phyloP scores from a whole-genome alignment of 257 asterid genomes.

The Cruciata laevipes region DNA sequence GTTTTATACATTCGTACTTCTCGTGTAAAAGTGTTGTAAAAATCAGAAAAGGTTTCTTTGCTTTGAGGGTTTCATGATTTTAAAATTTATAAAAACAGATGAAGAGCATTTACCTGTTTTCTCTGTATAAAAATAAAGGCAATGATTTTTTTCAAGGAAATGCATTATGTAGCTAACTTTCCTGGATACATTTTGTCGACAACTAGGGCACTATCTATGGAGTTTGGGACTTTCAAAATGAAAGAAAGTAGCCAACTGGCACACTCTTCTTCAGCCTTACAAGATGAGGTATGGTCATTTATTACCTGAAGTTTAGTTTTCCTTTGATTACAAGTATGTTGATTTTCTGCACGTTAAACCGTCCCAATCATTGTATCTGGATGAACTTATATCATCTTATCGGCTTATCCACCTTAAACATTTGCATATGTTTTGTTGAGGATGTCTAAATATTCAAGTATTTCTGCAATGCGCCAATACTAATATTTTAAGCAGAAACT shows the following conservation, averaged over 20 bases:
- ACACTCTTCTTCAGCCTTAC: slow-evolving; percentile 74
- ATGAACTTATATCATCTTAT: background rate
- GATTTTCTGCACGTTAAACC: background rate
- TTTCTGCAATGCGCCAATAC: background rate
- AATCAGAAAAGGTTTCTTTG: background rate
- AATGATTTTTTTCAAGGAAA: background rate
- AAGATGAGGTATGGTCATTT: slow-evolving; percentile 67
- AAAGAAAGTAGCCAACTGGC: slow-evolving; percentile 53
- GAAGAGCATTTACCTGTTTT: background rate
- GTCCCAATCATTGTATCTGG: background rate
- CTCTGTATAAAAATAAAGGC: background rate
- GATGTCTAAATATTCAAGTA: background rate
- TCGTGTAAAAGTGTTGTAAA: background rate
- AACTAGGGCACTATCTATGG: slow-evolving; percentile 62
- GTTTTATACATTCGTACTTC: background rate
- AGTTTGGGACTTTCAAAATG: slow-evolving; percentile 82
- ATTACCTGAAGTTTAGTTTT: background rate
- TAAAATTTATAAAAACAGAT: background rate
- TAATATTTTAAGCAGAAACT: background rate
- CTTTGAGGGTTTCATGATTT: background rate
- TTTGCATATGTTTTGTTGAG: background rate
- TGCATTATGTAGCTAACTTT: background rate
- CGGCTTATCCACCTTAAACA: background rate
- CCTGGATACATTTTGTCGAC: slow-evolving; percentile 12
- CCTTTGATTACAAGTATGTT: background rate